These are phyloP conservation scores for Phytophthora fragariaefolia DNA, from an alignment of 352 stramenopile species.

Conservation along the genomic window DNA sequence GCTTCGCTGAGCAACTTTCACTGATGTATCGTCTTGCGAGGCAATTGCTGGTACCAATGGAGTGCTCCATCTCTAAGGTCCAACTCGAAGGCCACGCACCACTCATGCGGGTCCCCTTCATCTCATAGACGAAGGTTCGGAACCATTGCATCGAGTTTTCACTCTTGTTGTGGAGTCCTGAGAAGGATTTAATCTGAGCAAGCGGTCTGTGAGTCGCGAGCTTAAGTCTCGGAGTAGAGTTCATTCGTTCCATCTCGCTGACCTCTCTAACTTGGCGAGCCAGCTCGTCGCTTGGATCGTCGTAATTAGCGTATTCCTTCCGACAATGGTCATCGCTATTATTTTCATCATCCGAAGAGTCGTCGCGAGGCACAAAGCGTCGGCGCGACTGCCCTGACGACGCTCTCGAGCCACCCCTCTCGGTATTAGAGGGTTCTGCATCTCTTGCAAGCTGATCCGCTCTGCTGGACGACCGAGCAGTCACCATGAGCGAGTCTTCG, in stretches of 20 bases:
- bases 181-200: slow-evolving; percentile 2
- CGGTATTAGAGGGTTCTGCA: background rate
- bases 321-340: too few relatives aligned
- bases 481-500: slow-evolving; percentile 12
- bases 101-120: slow-evolving; percentile 10
- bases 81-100: slow-evolving; percentile 6
- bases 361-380: too few relatives aligned
- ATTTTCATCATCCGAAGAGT: too few relatives aligned
- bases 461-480: background rate
- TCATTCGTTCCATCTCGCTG: background rate
- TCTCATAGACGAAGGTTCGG: slow-evolving; percentile 10
- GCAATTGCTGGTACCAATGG: slow-evolving; percentile 9
- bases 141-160: slow-evolving; percentile 15
- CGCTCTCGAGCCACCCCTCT: background rate
- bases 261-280: background rate
- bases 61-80: slow-evolving; percentile 1
- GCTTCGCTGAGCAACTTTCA: slow-evolving; percentile 1
- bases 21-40: background rate
- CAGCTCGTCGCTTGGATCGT: background rate
- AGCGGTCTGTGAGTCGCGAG: background rate
- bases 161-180: background rate
- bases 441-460: background rate
- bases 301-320: background rate
- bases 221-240: background rate
- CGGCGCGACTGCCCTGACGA: too few relatives aligned